Conservation (phyloP, 768 basidiomycete species). For the Leccinum subtestaceum region DNA sequence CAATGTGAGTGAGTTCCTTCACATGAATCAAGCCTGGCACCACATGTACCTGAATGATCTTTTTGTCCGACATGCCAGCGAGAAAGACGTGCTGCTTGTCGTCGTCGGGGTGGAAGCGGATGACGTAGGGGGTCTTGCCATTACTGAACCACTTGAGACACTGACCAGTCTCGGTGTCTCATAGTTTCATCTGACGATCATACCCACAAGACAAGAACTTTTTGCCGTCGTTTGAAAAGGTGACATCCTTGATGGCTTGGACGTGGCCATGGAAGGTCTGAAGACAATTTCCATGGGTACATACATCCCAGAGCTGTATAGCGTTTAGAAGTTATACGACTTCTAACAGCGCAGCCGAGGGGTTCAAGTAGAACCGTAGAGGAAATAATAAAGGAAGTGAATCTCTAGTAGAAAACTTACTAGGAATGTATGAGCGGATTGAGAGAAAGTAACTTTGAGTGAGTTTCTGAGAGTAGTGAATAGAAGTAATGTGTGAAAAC, state of each 20-base stretch:
- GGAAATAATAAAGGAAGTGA: too few relatives aligned
- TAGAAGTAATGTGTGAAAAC: too few relatives aligned
- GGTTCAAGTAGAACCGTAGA: too few relatives aligned
- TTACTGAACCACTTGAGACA: conserved; percentile 96
- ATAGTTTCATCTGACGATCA: conserved; percentile 96
- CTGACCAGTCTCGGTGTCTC: conserved; percentile 99
- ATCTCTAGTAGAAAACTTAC: too few relatives aligned
- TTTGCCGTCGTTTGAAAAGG: conserved; percentile 90
- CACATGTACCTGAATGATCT: conserved; percentile 87
- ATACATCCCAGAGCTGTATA: conserved; percentile 93
- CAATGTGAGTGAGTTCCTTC: conserved; percentile 1
- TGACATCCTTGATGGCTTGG: conserved; percentile 94
- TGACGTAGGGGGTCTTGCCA: conserved; percentile 95
- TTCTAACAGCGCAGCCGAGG: too few relatives aligned
- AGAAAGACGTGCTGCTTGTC: conserved; percentile 96
- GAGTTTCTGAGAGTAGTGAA: too few relatives aligned
- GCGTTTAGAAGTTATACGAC: too few relatives aligned
- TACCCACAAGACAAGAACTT: conserved; percentile 91
- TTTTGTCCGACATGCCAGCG: conserved; percentile 99
- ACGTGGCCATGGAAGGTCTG: conserved; percentile 97
- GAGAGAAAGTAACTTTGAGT: too few relatives aligned
- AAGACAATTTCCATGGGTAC: conserved; percentile 93
- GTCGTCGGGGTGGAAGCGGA: conserved; percentile 93
- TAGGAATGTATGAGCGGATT: too few relatives aligned
- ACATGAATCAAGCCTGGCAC: not conserved